Base-by-base conservation (phyloP, 305 asterid genomes). In the Euphrasia arctica region DNA sequence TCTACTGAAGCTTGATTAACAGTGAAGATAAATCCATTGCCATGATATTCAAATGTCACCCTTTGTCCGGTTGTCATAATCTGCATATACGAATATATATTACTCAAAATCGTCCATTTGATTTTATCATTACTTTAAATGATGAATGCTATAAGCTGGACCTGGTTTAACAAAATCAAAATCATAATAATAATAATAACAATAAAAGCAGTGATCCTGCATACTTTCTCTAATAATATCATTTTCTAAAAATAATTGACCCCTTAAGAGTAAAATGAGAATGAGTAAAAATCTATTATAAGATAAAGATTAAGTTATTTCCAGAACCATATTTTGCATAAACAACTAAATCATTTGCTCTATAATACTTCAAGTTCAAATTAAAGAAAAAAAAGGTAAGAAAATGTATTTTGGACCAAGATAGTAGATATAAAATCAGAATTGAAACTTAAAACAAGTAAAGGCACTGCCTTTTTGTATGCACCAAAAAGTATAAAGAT, bases 31-130 rank as follows among this genome's bases (percentile, higher is more conserved):
- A 79, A 93, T 64, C 79, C 80, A 74, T 77, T 90, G 67, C 99
- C 99, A 71, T 79, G 95, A 78, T 84, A 90, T 73, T 93, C 98
- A 73, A 93, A 82, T 71, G 93, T 80, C 43, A 86, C 94, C 81
- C 82, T 79, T 80, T 93, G 98, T 55, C 98, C 97, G 64, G 79
- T 72, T 34, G 97, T 82, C 98, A 93, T 81, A 68, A 93, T 77
- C 98, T 93, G 86, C 78, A 75, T 49, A 60, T 34, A 41, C 25
- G 59, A 51, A 64, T 42, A 62, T 32, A 57, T 32, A 57, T 51
- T 42, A 51, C 43, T 64, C 39, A 51, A 39, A 39, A 39, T 39
- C 45, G 45, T 11, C 9, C 45, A 39, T 59, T 83, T 95, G 82
- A 95, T 71, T 79, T 90, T 77, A 67, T 97, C 99, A 72, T 97